Percentiles rank a stretch among this genome's conserved stretches.
Evolutionary conservation across 1,284 basidiomycete genomes (phyloP).

Genomic region (Austroboletus novae-zelandiae): DNA sequence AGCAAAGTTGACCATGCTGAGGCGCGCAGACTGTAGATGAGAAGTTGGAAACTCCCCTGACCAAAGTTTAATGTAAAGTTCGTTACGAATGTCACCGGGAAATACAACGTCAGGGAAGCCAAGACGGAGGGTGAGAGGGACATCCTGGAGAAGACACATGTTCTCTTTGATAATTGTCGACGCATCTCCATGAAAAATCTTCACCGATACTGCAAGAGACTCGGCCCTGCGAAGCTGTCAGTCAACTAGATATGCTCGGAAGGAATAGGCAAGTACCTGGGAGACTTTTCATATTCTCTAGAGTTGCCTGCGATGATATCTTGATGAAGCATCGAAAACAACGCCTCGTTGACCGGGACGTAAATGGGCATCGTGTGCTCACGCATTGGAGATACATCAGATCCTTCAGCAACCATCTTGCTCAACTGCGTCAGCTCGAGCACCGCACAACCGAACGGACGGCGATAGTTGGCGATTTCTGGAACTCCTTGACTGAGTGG

Average conservation of each 20-base stretch:
- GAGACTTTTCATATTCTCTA: conserved; percentile 83
- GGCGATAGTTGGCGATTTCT: conserved; percentile 59
- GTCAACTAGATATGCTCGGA: not conserved
- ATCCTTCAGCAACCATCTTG: conserved; percentile 61
- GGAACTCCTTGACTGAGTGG: conserved; percentile 22
- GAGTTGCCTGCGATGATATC: conserved; percentile 84
- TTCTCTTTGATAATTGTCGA: conserved; percentile 80
- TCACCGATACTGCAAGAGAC: conserved; percentile 84
- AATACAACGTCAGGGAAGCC: conserved; percentile 97
- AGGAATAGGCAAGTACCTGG: conserved; percentile 51
- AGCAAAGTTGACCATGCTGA: conserved; percentile 63
- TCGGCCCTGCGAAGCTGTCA: conserved; percentile 60
- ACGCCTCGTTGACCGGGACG: conserved; percentile 78
- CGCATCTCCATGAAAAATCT: conserved; percentile 83
- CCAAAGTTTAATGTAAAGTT: conserved; percentile 94
- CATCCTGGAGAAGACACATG: conserved; percentile 81
- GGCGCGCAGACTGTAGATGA: conserved; percentile 46
- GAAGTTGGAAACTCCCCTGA: conserved; percentile 76
- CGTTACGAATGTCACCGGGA: conserved; percentile 89
- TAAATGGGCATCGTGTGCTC: conserved; percentile 92
- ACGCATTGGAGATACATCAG: conserved; percentile 57
- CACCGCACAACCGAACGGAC: conserved; percentile 94
- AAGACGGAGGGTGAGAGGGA: conserved; percentile 82
- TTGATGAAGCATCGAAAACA: conserved; percentile 93
- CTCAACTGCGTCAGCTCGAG: conserved; percentile 80